Percentiles rank a stretch among this genome's conserved stretches.
Evolutionary conservation across 805 yeast species (phyloP).

Genomic region (Pichia ethanolica): DNA sequence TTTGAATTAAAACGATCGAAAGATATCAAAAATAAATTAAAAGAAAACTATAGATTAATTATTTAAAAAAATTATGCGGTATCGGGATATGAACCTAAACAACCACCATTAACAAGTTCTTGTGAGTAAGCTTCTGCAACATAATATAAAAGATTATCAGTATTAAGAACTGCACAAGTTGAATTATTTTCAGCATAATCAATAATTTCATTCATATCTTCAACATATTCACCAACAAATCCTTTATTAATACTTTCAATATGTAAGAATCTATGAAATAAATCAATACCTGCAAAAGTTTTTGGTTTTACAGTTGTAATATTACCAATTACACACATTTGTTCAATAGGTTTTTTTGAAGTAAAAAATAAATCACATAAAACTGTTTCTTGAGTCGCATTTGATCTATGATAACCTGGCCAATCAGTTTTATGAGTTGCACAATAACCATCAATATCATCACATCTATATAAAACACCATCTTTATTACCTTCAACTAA

Average conservation of each 20-base stretch:
- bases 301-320: slow-evolving; percentile 23
- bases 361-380: slow-evolving; percentile 33
- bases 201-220: slow-evolving; percentile 27
- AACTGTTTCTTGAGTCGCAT: slow-evolving; percentile 32
- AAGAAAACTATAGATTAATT: no score
- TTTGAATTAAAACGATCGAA: no score
- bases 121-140: slow-evolving; percentile 27
- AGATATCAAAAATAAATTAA: no score
- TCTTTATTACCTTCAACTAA: slow-evolving; percentile 29
- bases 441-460: slow-evolving; percentile 33
- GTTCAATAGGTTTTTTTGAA: slow-evolving; percentile 25
- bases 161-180: slow-evolving; percentile 30
- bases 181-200: slow-evolving; percentile 28
- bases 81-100: slow-evolving; percentile 11
- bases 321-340: slow-evolving; percentile 31
- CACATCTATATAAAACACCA: slow-evolving; percentile 32
- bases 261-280: slow-evolving; percentile 34
- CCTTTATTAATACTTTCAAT: slow-evolving; percentile 26
- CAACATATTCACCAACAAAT: slow-evolving; percentile 31
- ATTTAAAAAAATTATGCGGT: no score
- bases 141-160: slow-evolving; percentile 27
- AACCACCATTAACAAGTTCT: slow-evolving; percentile 26
- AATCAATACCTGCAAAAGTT: slow-evolving; percentile 30
- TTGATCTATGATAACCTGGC: slow-evolving; percentile 35
- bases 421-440: slow-evolving; percentile 23